phyloP scores from a whole-genome alignment of 2,329 filamentous ascomycete genomes.

The Aspergillus oerlinghausenensis region DNA sequence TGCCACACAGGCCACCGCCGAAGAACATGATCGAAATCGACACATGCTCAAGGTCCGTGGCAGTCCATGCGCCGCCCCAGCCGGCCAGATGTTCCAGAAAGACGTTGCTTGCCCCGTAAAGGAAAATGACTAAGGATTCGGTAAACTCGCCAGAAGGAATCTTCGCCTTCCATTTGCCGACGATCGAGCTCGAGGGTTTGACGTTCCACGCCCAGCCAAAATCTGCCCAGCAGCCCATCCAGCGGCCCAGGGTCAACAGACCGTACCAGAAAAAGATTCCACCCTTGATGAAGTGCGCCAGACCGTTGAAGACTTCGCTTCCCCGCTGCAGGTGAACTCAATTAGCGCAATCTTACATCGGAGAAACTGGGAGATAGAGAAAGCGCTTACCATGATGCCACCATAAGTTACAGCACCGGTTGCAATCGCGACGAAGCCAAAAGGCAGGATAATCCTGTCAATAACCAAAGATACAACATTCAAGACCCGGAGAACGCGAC shows the following conservation, averaged over 20 bases:
- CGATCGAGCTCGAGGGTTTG: constrained; percentile 56
- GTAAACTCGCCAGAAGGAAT: constrained; percentile 78
- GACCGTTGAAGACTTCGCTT: constrained; percentile 67
- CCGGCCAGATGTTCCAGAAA: constrained; percentile 83
- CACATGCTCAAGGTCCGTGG: constrained; percentile 83
- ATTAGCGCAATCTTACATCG: constrained; percentile 4
- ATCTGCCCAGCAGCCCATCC: constrained; percentile 84
- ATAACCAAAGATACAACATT: constrained; percentile 61
- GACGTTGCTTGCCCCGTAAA: constrained; percentile 84
- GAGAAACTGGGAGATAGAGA: neutral
- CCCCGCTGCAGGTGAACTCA: constrained; percentile 52
- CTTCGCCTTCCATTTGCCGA: constrained; percentile 58
- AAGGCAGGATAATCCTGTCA: constrained; percentile 70
- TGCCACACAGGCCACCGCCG: constrained; percentile 80
- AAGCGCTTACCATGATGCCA: constrained; percentile 71
- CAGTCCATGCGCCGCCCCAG: constrained; percentile 66
- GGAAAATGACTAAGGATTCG: constrained; percentile 84
- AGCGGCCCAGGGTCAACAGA: constrained; percentile 78
- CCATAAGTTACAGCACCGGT: constrained; percentile 73
- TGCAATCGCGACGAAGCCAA: constrained; percentile 69
- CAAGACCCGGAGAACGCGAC: constrained; percentile 55
- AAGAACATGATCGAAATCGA: constrained; percentile 93
- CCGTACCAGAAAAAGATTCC: constrained; percentile 95
- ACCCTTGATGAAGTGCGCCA: constrained; percentile 92
- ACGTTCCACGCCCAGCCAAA: constrained; percentile 96